These are phyloP conservation scores for Calonectria montana DNA, from an alignment of 2,329 filamentous ascomycete species.

Conservation along the genomic window DNA sequence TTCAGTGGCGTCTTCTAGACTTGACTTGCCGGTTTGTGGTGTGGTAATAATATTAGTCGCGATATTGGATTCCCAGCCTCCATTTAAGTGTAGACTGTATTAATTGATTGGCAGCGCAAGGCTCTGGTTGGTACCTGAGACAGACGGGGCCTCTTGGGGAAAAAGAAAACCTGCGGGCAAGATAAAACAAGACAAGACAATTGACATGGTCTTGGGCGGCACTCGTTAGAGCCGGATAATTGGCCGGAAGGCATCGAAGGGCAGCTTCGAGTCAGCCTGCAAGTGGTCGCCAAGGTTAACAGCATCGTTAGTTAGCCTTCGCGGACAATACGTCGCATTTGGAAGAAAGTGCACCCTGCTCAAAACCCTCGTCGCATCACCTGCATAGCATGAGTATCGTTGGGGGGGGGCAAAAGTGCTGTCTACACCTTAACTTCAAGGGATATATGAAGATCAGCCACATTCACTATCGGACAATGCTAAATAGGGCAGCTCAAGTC, in stretches of 20 bases:
- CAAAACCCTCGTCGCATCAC: conserved; percentile 3
- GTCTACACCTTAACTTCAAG: not conserved
- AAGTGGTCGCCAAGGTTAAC: not conserved
- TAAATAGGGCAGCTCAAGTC: conserved; percentile 29
- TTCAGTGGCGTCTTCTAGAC: conserved; percentile 28
- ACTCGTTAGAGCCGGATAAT: not conserved
- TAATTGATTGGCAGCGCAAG: conserved; percentile 23
- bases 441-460: conserved; percentile 40
- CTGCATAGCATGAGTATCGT: conserved; percentile 9
- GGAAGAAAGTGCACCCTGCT: not conserved
- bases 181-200: not conserved
- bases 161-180: not conserved
- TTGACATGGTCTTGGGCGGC: not conserved
- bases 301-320: not conserved
- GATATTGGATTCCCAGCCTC: not conserved
- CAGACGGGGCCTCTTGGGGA: conserved; percentile 33
- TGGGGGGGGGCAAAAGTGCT: not conserved
- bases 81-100: conserved; percentile 22
- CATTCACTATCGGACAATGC: conserved; percentile 25
- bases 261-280: not conserved
- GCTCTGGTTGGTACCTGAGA: conserved; percentile 35
- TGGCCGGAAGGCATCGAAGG: not conserved
- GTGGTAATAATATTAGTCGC: conserved; percentile 6
- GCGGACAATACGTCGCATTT: conserved; percentile 1
- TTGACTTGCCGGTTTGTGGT: conserved; percentile 26